Base-by-base conservation (phyloP, 1,284 basidiomycete species). In the Apiotrichum sp. region DNA sequence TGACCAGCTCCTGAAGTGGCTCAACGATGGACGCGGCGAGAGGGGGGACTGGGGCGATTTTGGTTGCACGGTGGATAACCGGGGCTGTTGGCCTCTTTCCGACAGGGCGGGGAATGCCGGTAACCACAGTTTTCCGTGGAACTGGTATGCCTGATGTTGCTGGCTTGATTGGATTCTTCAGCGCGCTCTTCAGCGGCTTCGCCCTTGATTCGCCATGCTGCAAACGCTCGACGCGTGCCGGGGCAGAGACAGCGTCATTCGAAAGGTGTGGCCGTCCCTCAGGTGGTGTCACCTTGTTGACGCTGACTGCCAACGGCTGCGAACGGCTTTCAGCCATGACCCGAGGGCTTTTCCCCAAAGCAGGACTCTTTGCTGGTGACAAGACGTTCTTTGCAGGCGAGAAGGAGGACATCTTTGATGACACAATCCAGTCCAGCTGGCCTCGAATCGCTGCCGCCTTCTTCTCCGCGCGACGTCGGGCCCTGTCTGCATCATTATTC, bases 371-470 rank as follows among this genome's bases (percentile, higher is more conserved):
- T 22, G 22, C 22, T 22, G 22, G 22, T 22, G 22, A 22, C 22
- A 22, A 22, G 22, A 22, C 22, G 22, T 22, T 22, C 22, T 22
- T 22, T 22, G 22, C 32, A n/a, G 45, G 45, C 16, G 45, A 47
- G 33, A 47, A 47, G 4, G 47, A 38, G n/a, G 47, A 5, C 36
- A 49, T 32, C 47, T 49, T 49, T 7, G 49, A 50, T 7, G 49
- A 13, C n/a, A 41, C 39, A 9, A 41, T 42, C 3, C 8, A 7
- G 31, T 50, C 49, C 6, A 50, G 39, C 40, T 41, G 31, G 8
- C 49, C 40, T 5, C 40, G 32, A 32, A 50, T 41, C 2, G 38
- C 31, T 6, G 29, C n/a, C 6, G 39, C 49, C 6, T 11, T 31
- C 40, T 50, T 32, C 40, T 42, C 35, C 4, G 16, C 47, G 16